Base-by-base conservation (phyloP, 148 eudicot species). In the Vaccinium macrocarpon region DNA sequence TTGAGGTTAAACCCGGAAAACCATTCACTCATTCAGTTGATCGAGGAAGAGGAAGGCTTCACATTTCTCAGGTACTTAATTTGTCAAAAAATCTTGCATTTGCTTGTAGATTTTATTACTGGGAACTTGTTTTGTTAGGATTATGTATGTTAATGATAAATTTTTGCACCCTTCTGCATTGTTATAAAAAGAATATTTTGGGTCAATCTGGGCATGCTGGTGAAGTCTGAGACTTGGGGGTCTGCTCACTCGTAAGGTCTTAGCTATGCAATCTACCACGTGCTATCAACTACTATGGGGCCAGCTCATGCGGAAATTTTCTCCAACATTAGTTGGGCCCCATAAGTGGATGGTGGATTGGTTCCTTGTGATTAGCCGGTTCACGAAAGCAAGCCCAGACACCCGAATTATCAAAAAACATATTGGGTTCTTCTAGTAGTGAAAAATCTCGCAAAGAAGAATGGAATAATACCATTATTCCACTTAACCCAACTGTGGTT, bases 1-100 rank as follows among this genome's bases (percentile, higher is more conserved):
- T 88, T 81, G 92, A 94, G 88, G 90, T 96, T 27, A 94, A 91
- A 86, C 90, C 99, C 7, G 94, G 93, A 55, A 93, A 86, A 83
- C 93, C 98, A 8, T 88, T 88, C 80, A 90, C 89, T 32, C 95
- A 90, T 78, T 82, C 85, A 21, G 85, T 79, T 56, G 88, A 90
- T 81, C 73, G 77, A 14, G 81, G 62, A 2, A 84, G 85, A 64
- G 91, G 92, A 78, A 89, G 94, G 80, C 92, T 96, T 21, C 95
- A 88, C 42, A 91, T 96, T 86, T 88, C 97, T 42, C 99, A 94
- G 98, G 99, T 92, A 82, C 11, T 10, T 15, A 3, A 9, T 64
- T 61, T 70, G 73, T 42, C 49, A 2, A 14, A n/a, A 25, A 51
- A n/a, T 19, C 78, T 38, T 27, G 57, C 21, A 12, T 82, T 25